phyloP scores from a whole-genome alignment of 2,329 filamentous ascomycete genomes.

The Alternaria conjuncta region DNA sequence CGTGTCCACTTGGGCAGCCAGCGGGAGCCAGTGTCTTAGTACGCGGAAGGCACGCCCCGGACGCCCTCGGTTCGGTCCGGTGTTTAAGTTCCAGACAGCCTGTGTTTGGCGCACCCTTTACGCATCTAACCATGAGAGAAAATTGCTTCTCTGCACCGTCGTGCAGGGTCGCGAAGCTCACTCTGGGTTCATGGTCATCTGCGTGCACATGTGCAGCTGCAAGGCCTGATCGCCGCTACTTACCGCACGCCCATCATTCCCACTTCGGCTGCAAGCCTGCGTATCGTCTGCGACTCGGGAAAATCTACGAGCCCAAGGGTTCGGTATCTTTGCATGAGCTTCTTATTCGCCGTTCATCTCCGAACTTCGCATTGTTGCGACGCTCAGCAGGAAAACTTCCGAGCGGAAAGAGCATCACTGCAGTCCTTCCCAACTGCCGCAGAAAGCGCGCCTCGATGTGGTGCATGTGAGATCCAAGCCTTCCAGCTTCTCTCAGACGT shows the following conservation, averaged over 20 bases:
- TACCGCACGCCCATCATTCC: background rate
- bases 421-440: background rate
- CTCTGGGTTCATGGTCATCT: background rate
- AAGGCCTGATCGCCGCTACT: background rate
- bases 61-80: conserved; percentile 10
- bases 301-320: background rate
- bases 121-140: background rate
- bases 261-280: background rate
- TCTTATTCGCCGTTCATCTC: background rate
- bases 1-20: background rate
- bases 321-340: background rate
- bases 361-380: background rate
- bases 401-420: background rate
- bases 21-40: conserved; percentile 2
- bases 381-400: background rate
- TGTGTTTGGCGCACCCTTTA: background rate
- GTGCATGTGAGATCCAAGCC: background rate
- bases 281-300: background rate
- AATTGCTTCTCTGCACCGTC: background rate
- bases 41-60: conserved; percentile 12
- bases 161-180: background rate
- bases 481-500: background rate
- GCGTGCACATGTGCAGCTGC: background rate
- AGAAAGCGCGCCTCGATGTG: background rate
- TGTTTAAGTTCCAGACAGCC: background rate